Base-by-base conservation (phyloP, 2,329 filamentous ascomycete species). In the Sphaerulina populicola region DNA sequence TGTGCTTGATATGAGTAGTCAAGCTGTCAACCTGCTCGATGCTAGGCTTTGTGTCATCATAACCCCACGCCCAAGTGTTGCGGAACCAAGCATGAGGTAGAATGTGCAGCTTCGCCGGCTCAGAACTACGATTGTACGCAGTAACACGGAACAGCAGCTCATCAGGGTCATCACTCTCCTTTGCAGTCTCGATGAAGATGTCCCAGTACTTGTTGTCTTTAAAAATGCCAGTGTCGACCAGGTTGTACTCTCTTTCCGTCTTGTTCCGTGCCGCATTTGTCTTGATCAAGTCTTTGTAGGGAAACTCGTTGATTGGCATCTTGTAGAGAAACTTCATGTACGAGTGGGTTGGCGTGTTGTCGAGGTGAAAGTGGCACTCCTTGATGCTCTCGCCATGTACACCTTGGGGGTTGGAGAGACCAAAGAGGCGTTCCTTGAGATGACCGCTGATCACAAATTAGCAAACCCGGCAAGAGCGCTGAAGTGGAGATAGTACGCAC, bases 251-350 rank as follows among this genome's bases (percentile, higher is more conserved):
- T 43, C 80, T 80, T 57, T 96, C 90, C 61, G 82, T 68, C 68
- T 84, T 87, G 50, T 78, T 77, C 58, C 90, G 81, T 59, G 77
- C 80, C 39, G 82, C 89, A 66, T 95, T 97, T 65, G 94, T 88
- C 57, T 87, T 75, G 58, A 94, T 74, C 42, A 97, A 75, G 58
- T 95, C 82, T 68, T 96, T 78, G 74, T 97, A 97, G 2, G 91
- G 93, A 64, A 97, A 97, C 57, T 84, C 82, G 62, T 79, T 80
- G 71, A 97, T 91, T 0, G 93, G 93, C 63, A 96, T 94, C 71
- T 97, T 97, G 79, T 97, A 97, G 60, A 97, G 83, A 66, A 83
- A 94, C 70, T 97, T 97, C 91, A 97, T 97, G 75, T 97, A 97
- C 27, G 91, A 94, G 71, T 96, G 90, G 50, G 80, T 81, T 52